phyloP scores from a whole-genome alignment of 805 yeast genomes.

The Vanderwaltozyma yarrowii region DNA sequence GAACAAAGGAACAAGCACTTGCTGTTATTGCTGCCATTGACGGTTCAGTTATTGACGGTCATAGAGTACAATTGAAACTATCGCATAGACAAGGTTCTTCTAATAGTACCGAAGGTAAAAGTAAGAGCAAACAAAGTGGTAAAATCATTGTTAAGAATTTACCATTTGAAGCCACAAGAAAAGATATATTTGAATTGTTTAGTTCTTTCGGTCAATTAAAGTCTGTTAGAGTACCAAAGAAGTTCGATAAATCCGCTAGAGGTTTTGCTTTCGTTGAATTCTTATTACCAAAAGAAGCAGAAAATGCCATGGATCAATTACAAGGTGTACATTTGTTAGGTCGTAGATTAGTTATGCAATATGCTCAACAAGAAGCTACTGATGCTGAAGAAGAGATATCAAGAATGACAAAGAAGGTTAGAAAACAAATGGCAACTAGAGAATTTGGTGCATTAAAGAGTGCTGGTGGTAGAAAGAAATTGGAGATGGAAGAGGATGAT shows the following conservation, averaged over 20 bases:
- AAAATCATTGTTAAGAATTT: constrained; percentile 92
- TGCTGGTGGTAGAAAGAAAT: constrained; percentile 65
- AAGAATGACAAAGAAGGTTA: constrained; percentile 79
- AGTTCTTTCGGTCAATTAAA: constrained; percentile 91
- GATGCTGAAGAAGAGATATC: constrained; percentile 87
- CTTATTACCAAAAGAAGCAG: constrained; percentile 80
- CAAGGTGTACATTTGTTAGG: constrained; percentile 96
- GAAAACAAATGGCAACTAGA: constrained; percentile 67
- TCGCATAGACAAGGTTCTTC: constrained; percentile 61
- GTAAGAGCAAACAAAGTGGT: constrained; percentile 37
- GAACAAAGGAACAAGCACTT: constrained; percentile 65
- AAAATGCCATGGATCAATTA: constrained; percentile 83
- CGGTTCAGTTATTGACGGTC: constrained; percentile 78
- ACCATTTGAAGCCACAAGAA: constrained; percentile 92
- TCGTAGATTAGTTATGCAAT: constrained; percentile 87
- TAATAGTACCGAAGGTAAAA: constrained; percentile 21
- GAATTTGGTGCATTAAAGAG: constrained; percentile 61
- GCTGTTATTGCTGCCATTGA: constrained; percentile 65
- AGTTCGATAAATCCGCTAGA: constrained; percentile 88
- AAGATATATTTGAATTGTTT: constrained; percentile 85
- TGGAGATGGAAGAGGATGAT: constrained; percentile 39
- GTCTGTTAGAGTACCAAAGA: constrained; percentile 92
- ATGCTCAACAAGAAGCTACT: constrained; percentile 71
- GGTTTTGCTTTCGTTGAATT: constrained; percentile 98
- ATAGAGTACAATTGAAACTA: constrained; percentile 76